Conservation (phyloP, 202 grass and related monocot genomes). For the Schoenoplectus tabernaemontani region DNA sequence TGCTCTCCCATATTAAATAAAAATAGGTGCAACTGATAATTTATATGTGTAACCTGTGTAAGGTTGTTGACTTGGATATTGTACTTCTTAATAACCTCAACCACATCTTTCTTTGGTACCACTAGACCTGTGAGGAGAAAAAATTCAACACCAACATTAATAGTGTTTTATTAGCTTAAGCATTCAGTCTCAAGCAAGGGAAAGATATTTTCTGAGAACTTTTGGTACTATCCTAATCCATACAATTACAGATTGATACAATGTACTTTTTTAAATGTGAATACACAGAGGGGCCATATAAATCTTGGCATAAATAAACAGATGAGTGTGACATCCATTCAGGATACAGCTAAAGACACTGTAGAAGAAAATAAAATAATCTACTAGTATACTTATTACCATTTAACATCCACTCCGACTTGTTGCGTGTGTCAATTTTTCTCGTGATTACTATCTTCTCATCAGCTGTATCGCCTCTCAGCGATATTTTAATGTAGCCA, state of each 20-base stretch:
- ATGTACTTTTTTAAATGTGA: too few relatives aligned
- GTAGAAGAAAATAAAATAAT: background rate
- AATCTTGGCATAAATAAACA: background rate
- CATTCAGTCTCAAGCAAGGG: background rate
- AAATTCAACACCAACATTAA: background rate
- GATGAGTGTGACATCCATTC: background rate
- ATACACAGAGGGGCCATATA: background rate
- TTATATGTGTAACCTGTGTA: slow-evolving; percentile 54
- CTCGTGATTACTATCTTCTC: slow-evolving; percentile 51
- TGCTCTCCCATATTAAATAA: background rate
- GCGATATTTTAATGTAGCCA: slow-evolving; percentile 67
- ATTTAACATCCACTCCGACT: slow-evolving; percentile 79
- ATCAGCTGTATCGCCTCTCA: slow-evolving; percentile 40
- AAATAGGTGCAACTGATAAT: background rate
- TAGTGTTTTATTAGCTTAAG: slow-evolving; percentile 13
- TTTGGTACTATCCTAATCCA: background rate
- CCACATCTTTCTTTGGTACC: slow-evolving; percentile 55
- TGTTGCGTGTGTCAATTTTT: slow-evolving; percentile 73
- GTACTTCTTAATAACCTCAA: slow-evolving; percentile 70
- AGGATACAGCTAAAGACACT: background rate
- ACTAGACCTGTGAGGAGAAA: slow-evolving; percentile 39
- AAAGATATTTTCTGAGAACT: background rate
- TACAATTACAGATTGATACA: background rate
- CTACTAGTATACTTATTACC: slow-evolving; percentile 29
- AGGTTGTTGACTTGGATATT: slow-evolving; percentile 98